Base-by-base conservation (phyloP, 805 yeast genomes). In the Yarrowia osloensis region DNA sequence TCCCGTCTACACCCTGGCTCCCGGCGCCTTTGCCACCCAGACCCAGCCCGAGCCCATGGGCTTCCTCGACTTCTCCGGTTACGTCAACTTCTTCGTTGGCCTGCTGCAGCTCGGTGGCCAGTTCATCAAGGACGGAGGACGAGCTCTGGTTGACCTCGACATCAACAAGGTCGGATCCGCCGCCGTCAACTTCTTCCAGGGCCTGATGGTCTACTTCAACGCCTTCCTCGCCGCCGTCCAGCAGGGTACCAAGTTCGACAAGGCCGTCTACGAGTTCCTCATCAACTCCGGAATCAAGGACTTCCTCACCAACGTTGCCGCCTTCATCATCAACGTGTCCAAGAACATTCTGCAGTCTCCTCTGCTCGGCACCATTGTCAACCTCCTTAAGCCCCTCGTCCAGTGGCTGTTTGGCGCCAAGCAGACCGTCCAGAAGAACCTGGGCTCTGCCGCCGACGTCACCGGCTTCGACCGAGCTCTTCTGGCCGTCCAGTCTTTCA, bases 231-330 rank as follows among this genome's bases (percentile, higher is more conserved):
- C 46, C 7, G 46, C 62, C 24, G 62, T 54, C 17, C 62, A 54
- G 62, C 62, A 54, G 62, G 62, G 62, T 17, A 54, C 62, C 62
- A 54, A 54, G 62, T 54, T 54, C 46, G 62, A 54, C 62, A 54
- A 54, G 62, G 62, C 62, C 46, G 62, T 54, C n/a, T 54, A 54
- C 62, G 62, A 54, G 47, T 54, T 54, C 62, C 62, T 54, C 46
- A 54, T 54, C 62, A 54, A 54, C 62, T 54, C 62, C 46, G 62
- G 62, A 3, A 8, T 54, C 62, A 54, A 54, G 62, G 62, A 54
- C 62, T 37, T 54, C 47, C 62, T 54, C 9, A 54, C 62, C 62
- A 54, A 54, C 62, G 33, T 54, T 24, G 31, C 62, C 35, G 62
- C 62, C 33, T 54, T 54, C 46, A 26, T 54, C 24, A 54, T 54